Percentiles rank a stretch among this genome's conserved stretches.
phyloP scores from a whole-genome alignment of 2,329 filamentous ascomycete genomes.

The Fusarium austroafricanum region DNA sequence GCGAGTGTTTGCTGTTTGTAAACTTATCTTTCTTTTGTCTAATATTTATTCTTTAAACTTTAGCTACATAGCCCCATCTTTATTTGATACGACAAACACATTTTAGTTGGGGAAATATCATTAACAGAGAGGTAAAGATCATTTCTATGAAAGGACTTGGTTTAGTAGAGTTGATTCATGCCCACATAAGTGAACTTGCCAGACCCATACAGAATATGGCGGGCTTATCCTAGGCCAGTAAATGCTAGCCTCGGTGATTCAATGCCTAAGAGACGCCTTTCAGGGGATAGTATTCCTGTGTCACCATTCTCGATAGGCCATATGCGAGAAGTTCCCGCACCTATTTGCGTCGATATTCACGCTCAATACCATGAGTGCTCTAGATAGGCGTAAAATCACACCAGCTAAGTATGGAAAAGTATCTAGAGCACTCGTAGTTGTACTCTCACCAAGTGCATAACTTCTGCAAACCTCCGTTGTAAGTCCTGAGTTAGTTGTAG shows the following conservation, averaged over 20 bases:
- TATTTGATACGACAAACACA: not conserved
- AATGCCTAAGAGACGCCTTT: not conserved
- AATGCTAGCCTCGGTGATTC: not conserved
- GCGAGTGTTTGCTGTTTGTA: conserved; percentile 19
- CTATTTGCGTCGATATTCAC: not conserved
- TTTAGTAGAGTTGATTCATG: not conserved
- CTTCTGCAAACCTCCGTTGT: not conserved
- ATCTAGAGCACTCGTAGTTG: not conserved
- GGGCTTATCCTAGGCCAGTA: not conserved
- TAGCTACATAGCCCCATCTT: not conserved
- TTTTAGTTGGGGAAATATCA: not conserved
- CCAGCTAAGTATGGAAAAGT: not conserved
- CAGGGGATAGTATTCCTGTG: not conserved
- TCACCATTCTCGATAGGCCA: not conserved
- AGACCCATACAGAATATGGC: not conserved
- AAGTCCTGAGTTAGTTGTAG: not conserved
- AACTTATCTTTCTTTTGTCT: not conserved
- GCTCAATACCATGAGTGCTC: not conserved
- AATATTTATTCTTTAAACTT: not conserved
- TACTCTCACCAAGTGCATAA: not conserved
- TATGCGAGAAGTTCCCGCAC: conserved; percentile 11
- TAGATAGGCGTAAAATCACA: not conserved
- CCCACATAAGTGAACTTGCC: not conserved
- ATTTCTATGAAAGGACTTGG: not conserved
- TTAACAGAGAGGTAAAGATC: not conserved